Evolutionary conservation across 1,284 basidiomycete species (phyloP).

Genomic region (Phellinidium pouzarii): DNA sequence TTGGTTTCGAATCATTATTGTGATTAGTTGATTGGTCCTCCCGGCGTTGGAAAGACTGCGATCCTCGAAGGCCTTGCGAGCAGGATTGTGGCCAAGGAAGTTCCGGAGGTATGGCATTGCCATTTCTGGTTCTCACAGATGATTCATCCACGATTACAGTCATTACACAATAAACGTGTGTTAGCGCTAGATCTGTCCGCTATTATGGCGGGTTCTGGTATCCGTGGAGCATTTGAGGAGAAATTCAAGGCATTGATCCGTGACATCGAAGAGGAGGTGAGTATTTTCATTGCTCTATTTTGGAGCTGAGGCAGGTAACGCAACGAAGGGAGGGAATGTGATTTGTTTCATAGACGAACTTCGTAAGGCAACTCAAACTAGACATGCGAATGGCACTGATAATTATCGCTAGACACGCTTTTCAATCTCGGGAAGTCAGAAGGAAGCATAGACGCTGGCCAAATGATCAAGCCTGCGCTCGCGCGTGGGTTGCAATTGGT

Average conservation of each 20-base stretch:
- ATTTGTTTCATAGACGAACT: slow-evolving; percentile 93
- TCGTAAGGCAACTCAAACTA: slow-evolving; percentile 43
- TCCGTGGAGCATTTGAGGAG: slow-evolving; percentile 88
- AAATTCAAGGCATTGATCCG: slow-evolving; percentile 83
- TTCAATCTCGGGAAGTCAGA: slow-evolving; percentile 89
- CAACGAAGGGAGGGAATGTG: slow-evolving; percentile 60
- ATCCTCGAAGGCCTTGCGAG: slow-evolving; percentile 89
- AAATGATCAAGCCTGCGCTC: slow-evolving; percentile 87
- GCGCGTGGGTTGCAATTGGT: slow-evolving; percentile 82
- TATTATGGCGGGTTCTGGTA: slow-evolving; percentile 81
- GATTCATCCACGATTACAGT: slow-evolving; percentile 36
- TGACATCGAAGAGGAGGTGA: slow-evolving; percentile 81
- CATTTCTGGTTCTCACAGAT: background rate
- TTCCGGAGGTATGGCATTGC: slow-evolving; percentile 65
- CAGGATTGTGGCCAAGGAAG: slow-evolving; percentile 84
- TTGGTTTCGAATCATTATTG: slow-evolving; percentile 2
- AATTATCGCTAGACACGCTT: slow-evolving; percentile 47
- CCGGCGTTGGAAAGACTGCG: slow-evolving; percentile 88
- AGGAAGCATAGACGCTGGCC: slow-evolving; percentile 86
- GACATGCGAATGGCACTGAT: slow-evolving; percentile 4
- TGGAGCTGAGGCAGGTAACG: too few species aligned
- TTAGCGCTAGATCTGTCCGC: slow-evolving; percentile 77
- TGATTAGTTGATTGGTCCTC: slow-evolving; percentile 68
- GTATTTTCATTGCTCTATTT: slow-evolving; percentile 18
- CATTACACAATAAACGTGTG: slow-evolving; percentile 76